Evolutionary conservation across 2,329 filamentous ascomycete species (phyloP).

Genomic region (Xylariaceae sp.): DNA sequence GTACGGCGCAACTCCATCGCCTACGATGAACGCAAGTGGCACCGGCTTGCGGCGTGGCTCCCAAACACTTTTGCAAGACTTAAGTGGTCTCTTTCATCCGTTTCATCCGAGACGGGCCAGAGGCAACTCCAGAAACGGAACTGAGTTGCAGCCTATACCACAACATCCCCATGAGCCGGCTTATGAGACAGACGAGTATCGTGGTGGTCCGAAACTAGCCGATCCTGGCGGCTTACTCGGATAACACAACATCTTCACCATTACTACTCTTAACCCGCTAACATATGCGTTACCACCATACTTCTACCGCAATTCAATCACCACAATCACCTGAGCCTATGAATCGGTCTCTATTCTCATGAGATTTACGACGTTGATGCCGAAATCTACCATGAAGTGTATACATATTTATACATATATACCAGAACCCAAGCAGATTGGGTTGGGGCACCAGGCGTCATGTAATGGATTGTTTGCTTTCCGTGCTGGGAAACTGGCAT

Average conservation of each 20-base stretch:
- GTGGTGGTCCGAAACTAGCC: conserved; percentile 44
- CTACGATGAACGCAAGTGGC: conserved; percentile 53
- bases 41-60: conserved; percentile 61
- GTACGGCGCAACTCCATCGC: conserved; percentile 47
- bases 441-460: conserved; percentile 18
- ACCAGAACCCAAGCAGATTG: conserved; percentile 17
- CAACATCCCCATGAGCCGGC: conserved; percentile 48
- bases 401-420: conserved; percentile 29
- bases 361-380: conserved; percentile 37
- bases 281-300: conserved; percentile 3
- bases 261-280: neutral
- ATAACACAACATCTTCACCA: conserved; percentile 14
- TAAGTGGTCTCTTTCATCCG: conserved; percentile 60
- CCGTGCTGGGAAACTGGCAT: neutral
- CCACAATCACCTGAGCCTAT: neutral
- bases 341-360: conserved; percentile 22
- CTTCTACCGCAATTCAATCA: conserved; percentile 3
- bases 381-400: conserved; percentile 32
- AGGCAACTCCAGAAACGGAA: conserved; percentile 45
- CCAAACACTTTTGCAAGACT: conserved; percentile 63
- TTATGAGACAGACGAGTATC: conserved; percentile 41
- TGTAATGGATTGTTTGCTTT: conserved; percentile 9
- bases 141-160: conserved; percentile 55
- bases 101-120: conserved; percentile 43
- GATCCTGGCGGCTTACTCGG: conserved; percentile 52